phyloP scores from a whole-genome alignment of 176 grass and related monocot genomes.

The Triticum aestivum region DNA sequence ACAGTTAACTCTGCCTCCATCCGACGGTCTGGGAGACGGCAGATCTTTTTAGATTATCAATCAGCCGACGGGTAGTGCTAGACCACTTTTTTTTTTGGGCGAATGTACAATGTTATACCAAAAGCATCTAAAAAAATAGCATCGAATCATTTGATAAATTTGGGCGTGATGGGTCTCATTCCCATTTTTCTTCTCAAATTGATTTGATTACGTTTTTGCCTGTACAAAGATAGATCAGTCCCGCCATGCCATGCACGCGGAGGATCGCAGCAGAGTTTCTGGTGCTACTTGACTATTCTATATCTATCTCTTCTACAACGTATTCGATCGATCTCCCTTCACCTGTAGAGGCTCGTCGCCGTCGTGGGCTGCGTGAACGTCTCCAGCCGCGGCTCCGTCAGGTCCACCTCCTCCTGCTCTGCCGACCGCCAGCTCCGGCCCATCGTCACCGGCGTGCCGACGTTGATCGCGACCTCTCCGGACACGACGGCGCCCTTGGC shows the following conservation, averaged over 20 bases:
- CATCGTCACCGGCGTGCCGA: constrained; percentile 24
- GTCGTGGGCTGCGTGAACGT: constrained; percentile 53
- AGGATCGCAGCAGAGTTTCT: neutral
- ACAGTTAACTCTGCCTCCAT: too few species aligned
- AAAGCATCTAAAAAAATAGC: too few species aligned
- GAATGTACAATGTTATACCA: too few species aligned
- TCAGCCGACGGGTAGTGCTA: too few species aligned
- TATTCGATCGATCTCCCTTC: neutral
- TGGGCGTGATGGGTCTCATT: too few species aligned
- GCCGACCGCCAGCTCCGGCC: constrained; percentile 40
- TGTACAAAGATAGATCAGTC: neutral
- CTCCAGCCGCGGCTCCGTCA: constrained; percentile 81
- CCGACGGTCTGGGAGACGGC: too few species aligned
- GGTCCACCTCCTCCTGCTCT: constrained; percentile 66
- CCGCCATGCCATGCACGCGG: neutral
- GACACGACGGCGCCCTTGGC: constrained; percentile 29
- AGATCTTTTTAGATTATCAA: too few species aligned
- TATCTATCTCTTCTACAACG: neutral
- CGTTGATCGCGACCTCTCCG: constrained; percentile 29
- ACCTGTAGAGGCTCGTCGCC: constrained; percentile 8
- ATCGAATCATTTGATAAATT: too few species aligned
- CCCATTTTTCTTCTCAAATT: too few species aligned
- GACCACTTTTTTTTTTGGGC: too few species aligned
- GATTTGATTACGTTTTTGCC: neutral
- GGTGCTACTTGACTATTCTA: neutral